Conservation (phyloP, 805 yeast genomes). For the Teunomyces pallodes region DNA sequence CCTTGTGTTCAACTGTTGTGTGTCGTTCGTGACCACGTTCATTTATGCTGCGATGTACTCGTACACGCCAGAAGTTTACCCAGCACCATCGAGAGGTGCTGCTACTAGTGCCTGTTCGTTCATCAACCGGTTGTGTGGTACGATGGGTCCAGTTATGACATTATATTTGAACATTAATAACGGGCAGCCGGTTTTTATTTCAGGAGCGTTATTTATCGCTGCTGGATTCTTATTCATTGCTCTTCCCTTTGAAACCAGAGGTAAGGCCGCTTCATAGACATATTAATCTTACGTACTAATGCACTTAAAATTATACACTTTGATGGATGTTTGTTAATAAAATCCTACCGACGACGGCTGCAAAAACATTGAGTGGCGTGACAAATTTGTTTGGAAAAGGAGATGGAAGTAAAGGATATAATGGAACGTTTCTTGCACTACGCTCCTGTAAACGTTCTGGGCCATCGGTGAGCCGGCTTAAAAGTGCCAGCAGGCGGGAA, state of each 20-base stretch:
- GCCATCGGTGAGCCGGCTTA: too few species aligned
- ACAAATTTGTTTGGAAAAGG: neutral
- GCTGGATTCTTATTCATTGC: neutral
- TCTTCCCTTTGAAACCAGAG: constrained; percentile 9
- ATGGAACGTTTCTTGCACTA: too few species aligned
- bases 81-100: constrained; percentile 10
- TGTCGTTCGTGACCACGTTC: constrained; percentile 4
- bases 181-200: constrained; percentile 11
- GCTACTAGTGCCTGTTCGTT: constrained; percentile 10
- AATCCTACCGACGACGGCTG: neutral
- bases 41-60: constrained; percentile 8
- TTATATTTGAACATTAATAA: constrained; percentile 9
- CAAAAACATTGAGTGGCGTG: neutral
- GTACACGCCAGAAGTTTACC: constrained; percentile 11
- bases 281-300: neutral
- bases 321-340: too few species aligned
- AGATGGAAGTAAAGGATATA: too few species aligned
- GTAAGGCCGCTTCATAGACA: constrained; percentile 7
- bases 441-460: too few species aligned
- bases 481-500: neutral
- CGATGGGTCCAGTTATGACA: constrained; percentile 4
- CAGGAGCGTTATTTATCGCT: constrained; percentile 9
- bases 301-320: too few species aligned
- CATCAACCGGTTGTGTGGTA: constrained; percentile 3
- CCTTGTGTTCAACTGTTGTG: constrained; percentile 3